phyloP scores from a whole-genome alignment of 2,329 filamentous ascomycete species.

The Coccinonectria pachysandricola region DNA sequence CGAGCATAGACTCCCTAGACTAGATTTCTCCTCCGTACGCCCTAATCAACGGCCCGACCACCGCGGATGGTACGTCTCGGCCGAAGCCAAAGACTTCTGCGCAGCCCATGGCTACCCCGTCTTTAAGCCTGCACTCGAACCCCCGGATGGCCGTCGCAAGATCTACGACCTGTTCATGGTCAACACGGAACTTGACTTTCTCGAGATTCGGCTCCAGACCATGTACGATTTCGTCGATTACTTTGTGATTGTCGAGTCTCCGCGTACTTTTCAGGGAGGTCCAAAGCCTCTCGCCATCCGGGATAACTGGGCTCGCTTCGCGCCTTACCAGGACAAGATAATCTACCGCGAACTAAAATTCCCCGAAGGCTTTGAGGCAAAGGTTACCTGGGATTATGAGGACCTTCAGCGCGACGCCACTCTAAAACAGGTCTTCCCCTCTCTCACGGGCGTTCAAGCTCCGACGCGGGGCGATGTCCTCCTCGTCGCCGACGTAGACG shows the following conservation, averaged over 20 bases:
- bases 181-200: conserved; percentile 54
- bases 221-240: conserved; percentile 51
- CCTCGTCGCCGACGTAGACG: conserved; percentile 50
- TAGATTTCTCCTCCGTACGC: conserved; percentile 20
- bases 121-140: conserved; percentile 14
- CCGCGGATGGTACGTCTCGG: conserved; percentile 20
- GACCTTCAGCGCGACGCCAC: conserved; percentile 45
- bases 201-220: conserved; percentile 52
- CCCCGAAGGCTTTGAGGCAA: conserved; percentile 28
- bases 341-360: conserved; percentile 46
- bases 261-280: conserved; percentile 46
- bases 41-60: conserved; percentile 6
- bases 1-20: conserved; percentile 11
- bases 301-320: conserved; percentile 42
- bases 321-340: conserved; percentile 47
- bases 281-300: conserved; percentile 44
- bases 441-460: conserved; percentile 29
- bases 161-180: conserved; percentile 48
- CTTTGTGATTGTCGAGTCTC: conserved; percentile 52
- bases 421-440: conserved; percentile 45
- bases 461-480: conserved; percentile 43
- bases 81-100: conserved; percentile 20
- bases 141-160: conserved; percentile 19
- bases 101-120: conserved; percentile 22
- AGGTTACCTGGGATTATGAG: conserved; percentile 39